Evolutionary conservation across 129 eudicot species (phyloP).

Genomic region (Artemisia annua): DNA sequence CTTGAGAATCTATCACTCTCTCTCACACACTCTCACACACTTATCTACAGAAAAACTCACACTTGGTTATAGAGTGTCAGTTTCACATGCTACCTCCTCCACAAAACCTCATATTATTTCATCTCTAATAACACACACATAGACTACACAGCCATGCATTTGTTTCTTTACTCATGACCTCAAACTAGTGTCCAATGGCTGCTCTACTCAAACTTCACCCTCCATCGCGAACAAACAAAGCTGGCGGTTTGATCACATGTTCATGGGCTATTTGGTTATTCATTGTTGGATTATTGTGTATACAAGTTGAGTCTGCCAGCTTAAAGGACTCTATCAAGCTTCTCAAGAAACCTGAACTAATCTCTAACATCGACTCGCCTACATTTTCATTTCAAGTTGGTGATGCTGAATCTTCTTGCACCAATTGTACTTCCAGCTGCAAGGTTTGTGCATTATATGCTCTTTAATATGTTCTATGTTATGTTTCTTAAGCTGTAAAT

Average conservation of each 20-base stretch:
- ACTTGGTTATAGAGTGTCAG: conserved; percentile 46
- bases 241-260: conserved; percentile 36
- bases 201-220: conserved; percentile 28
- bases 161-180: conserved; percentile 33
- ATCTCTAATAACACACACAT: conserved; percentile 16
- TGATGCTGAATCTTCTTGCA: conserved; percentile 36
- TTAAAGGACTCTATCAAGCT: conserved; percentile 52
- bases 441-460: conserved; percentile 46
- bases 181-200: conserved; percentile 35
- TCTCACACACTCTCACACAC: conserved; percentile 23
- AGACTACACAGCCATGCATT: conserved; percentile 32
- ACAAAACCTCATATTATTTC: conserved; percentile 29
- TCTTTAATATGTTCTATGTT: not conserved
- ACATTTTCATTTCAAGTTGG: conserved; percentile 55
- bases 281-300: conserved; percentile 42
- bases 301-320: conserved; percentile 28
- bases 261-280: conserved; percentile 43
- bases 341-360: conserved; percentile 52
- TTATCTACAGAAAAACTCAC: conserved; percentile 27
- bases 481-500: conserved; percentile 17
- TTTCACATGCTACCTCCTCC: conserved; percentile 65
- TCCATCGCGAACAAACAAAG: conserved; percentile 15
- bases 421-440: conserved; percentile 63
- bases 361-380: conserved; percentile 55
- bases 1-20: conserved; percentile 25